Conservation (phyloP, 805 yeast genomes). For the Teunomyces panamensis region DNA sequence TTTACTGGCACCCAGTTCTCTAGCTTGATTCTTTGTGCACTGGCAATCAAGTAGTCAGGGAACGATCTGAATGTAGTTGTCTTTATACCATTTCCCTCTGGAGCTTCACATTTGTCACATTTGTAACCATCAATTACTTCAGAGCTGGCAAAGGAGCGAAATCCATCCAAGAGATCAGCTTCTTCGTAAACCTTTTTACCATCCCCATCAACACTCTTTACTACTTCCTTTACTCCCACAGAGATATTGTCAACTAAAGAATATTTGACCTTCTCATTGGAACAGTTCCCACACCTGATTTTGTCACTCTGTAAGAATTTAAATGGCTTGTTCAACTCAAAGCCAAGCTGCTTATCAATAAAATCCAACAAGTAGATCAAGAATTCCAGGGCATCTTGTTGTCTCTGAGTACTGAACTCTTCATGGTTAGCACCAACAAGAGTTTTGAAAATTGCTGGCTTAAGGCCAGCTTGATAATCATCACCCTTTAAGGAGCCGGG, state of each 20-base stretch:
- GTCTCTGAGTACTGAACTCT: constrained; percentile 83
- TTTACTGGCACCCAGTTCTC: constrained; percentile 91
- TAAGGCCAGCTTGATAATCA: constrained; percentile 70
- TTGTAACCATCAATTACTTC: constrained; percentile 60
- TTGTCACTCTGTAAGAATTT: constrained; percentile 66
- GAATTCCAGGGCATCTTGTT: constrained; percentile 95
- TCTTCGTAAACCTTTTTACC: constrained; percentile 47
- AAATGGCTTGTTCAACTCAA: constrained; percentile 53
- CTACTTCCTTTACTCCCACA: constrained; percentile 51
- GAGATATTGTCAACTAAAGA: constrained; percentile 65
- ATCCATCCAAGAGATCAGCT: constrained; percentile 48
- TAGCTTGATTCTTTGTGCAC: constrained; percentile 76
- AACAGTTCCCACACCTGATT: constrained; percentile 55
- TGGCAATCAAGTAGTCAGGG: constrained; percentile 70
- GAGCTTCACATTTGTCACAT: constrained; percentile 54
- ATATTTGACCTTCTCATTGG: constrained; percentile 53
- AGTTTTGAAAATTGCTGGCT: constrained; percentile 72
- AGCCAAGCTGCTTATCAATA: constrained; percentile 47
- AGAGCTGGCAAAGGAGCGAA: constrained; percentile 41
- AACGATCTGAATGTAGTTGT: constrained; percentile 52
- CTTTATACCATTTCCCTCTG: constrained; percentile 33
- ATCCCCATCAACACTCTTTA: constrained; percentile 30
- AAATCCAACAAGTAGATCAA: constrained; percentile 63
- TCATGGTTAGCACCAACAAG: constrained; percentile 73
- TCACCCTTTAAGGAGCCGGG: constrained; percentile 46